Percentiles rank a stretch among this genome's conserved stretches.
phyloP scores from a whole-genome alignment of 768 basidiomycete species.

The Podaxis sp. region DNA sequence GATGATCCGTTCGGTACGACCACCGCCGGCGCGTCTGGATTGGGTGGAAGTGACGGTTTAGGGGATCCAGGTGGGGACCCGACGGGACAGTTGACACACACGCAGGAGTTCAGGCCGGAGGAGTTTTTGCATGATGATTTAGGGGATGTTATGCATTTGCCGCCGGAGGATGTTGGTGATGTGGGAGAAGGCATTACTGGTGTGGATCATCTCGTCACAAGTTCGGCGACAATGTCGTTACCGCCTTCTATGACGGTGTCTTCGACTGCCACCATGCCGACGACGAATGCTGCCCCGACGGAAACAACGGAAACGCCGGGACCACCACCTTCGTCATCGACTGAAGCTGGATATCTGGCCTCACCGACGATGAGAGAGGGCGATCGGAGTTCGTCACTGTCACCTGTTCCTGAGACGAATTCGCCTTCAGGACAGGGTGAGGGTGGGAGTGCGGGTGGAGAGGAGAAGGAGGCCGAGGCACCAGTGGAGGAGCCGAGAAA shows the following conservation, averaged over 20 bases:
- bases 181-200: neutral
- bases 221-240: neutral
- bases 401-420: constrained; percentile 46
- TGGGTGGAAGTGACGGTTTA: neutral
- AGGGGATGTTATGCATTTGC: constrained; percentile 9
- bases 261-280: neutral
- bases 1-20: constrained; percentile 7
- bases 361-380: constrained; percentile 23
- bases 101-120: constrained; percentile 7
- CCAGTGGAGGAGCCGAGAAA: constrained; percentile 26
- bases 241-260: neutral
- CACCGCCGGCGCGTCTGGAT: neutral
- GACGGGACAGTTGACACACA: neutral
- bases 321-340: constrained; percentile 23
- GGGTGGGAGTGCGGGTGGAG: constrained; percentile 24
- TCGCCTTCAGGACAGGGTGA: constrained; percentile 24
- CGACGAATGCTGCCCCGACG: neutral
- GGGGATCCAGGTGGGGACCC: neutral
- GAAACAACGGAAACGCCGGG: neutral
- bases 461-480: constrained; percentile 30
- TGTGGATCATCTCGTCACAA: neutral
- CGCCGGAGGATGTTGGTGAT: constrained; percentile 7
- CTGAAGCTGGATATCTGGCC: neutral
- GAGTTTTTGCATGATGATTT: constrained; percentile 9
- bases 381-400: constrained; percentile 53